These are phyloP conservation scores for Gnetum montanum DNA, from an alignment of 75 land plant genomes.

Conservation along the genomic window DNA sequence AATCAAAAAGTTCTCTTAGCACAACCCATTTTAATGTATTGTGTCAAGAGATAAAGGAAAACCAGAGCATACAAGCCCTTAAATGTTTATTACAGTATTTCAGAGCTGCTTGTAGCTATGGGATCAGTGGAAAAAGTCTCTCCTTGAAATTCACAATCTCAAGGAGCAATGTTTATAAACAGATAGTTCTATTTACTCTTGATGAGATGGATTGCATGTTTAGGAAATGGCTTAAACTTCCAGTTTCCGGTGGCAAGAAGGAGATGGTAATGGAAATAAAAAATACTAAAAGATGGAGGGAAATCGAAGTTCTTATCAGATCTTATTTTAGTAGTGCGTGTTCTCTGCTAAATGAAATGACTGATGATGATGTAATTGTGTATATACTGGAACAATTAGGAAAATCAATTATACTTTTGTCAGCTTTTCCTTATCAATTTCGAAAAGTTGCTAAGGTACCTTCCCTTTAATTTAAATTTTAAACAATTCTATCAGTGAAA, in stretches of 20 bases:
- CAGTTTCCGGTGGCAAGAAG: slow-evolving; percentile 25
- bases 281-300: slow-evolving; percentile 52
- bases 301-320: slow-evolving; percentile 49
- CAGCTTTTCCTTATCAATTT: slow-evolving; percentile 62
- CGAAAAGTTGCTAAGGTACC: slow-evolving; percentile 68
- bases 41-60: slow-evolving; percentile 49
- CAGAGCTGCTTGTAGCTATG: slow-evolving; percentile 70
- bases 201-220: slow-evolving; percentile 60
- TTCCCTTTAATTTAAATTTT: neutral
- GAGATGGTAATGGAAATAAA: slow-evolving; percentile 34
- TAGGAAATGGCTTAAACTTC: slow-evolving; percentile 36
- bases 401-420: slow-evolving; percentile 60
- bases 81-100: slow-evolving; percentile 63
- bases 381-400: slow-evolving; percentile 54
- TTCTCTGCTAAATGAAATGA: slow-evolving; percentile 59
- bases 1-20: slow-evolving; percentile 31
- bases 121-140: slow-evolving; percentile 26
- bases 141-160: slow-evolving; percentile 17
- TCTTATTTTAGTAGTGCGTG: slow-evolving; percentile 69
- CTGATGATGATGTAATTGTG: slow-evolving; percentile 62
- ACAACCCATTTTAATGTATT: slow-evolving; percentile 39
- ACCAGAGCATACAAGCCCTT: slow-evolving; percentile 39
- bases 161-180: slow-evolving; percentile 53
- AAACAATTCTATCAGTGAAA: neutral
- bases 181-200: slow-evolving; percentile 56